These are phyloP conservation scores for Lycium ferocissimum DNA, from an alignment of 257 asterid genomes.

Conservation along the genomic window DNA sequence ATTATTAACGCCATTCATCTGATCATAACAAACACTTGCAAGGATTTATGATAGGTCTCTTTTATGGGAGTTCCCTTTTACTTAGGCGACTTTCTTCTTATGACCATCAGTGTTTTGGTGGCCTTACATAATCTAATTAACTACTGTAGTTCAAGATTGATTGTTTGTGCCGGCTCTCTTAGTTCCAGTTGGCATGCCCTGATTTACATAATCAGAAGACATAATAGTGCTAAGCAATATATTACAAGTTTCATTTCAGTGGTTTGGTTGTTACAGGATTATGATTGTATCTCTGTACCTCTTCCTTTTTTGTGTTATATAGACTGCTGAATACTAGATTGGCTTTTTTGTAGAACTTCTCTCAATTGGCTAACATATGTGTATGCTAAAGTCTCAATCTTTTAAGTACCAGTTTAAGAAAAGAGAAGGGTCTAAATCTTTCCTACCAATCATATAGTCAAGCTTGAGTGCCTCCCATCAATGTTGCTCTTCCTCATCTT, in stretches of 20 bases:
- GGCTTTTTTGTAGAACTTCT: not conserved
- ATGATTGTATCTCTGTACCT: not conserved
- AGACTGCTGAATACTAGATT: not conserved
- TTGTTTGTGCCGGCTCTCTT: not conserved
- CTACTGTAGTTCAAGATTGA: not conserved
- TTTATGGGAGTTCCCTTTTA: not conserved
- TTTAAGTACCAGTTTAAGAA: too few relatives aligned
- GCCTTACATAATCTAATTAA: not conserved
- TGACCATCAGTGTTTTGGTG: not conserved
- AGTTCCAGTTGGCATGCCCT: not conserved
- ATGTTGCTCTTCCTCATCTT: not conserved
- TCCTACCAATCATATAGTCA: too few relatives aligned
- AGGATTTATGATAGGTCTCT: not conserved
- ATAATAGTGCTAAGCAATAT: not conserved
- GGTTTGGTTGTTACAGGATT: not conserved
- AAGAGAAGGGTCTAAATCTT: too few relatives aligned
- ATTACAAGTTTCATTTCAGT: not conserved
- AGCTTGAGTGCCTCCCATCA: not conserved
- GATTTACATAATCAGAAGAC: not conserved
- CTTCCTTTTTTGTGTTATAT: not conserved
- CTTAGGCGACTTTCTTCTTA: not conserved
- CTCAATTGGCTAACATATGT: not conserved
- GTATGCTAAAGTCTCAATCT: too few relatives aligned
- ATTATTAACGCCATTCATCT: not conserved
- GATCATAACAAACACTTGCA: not conserved